A percentile compares a stretch with the other conserved stretches of the same genome.
These are phyloP conservation scores for Rhizoctonia solani DNA, from an alignment of 1,284 basidiomycete genomes.

Conservation along the genomic window DNA sequence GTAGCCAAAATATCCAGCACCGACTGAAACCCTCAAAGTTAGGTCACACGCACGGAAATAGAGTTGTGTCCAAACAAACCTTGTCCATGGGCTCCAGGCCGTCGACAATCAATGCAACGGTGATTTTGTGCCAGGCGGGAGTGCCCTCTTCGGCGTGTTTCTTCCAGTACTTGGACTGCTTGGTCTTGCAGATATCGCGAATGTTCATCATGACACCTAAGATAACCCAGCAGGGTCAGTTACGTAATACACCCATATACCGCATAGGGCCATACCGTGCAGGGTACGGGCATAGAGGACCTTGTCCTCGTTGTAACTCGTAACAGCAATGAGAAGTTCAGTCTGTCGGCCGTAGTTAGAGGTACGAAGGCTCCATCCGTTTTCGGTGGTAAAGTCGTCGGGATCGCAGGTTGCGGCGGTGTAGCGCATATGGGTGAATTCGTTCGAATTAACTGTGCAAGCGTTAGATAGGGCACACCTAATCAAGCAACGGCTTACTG, in stretches of 20 bases:
- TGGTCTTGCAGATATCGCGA: slow-evolving; percentile 96
- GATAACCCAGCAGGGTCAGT: background rate
- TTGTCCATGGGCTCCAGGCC: slow-evolving; percentile 97
- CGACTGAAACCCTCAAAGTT: slow-evolving; percentile 41
- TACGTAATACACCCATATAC: slow-evolving; percentile 25
- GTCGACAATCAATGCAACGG: slow-evolving; percentile 88
- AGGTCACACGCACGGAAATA: background rate
- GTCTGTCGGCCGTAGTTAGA: slow-evolving; percentile 89
- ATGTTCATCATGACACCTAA: slow-evolving; percentile 93
- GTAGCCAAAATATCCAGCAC: slow-evolving; percentile 88
- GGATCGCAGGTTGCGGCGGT: slow-evolving; percentile 93
- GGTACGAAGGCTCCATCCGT: slow-evolving; percentile 82
- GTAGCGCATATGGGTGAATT: slow-evolving; percentile 76
- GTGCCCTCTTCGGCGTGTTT: slow-evolving; percentile 81
- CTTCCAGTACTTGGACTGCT: slow-evolving; percentile 91
- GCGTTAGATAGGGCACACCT: slow-evolving; percentile 16
- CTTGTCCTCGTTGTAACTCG: slow-evolving; percentile 92
- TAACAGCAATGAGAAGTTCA: slow-evolving; percentile 90
- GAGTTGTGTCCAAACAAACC: slow-evolving; percentile 43
- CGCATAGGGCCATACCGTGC: slow-evolving; percentile 58
- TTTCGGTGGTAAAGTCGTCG: slow-evolving; percentile 84
- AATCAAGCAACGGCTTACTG: slow-evolving; percentile 39
- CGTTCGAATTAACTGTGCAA: slow-evolving; percentile 23
- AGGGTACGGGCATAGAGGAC: slow-evolving; percentile 89
- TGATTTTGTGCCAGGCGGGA: slow-evolving; percentile 91